Conservation (phyloP, 257 asterid genomes). For the Cinchona pubescens region DNA sequence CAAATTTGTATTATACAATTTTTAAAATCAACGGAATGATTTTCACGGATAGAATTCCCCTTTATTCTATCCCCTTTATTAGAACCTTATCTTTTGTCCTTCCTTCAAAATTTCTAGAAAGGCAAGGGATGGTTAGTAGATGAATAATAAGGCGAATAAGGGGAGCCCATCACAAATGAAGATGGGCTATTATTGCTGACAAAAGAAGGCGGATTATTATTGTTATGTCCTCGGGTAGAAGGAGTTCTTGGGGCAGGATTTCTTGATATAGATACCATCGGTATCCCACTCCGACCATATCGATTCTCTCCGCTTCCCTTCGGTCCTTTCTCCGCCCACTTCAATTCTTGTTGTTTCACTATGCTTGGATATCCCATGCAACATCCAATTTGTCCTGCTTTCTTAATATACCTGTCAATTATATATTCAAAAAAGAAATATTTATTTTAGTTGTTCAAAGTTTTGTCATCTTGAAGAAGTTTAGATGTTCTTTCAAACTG, state of each 20-base stretch:
- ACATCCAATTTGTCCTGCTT: conserved; percentile 62
- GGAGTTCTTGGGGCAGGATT: conserved; percentile 42
- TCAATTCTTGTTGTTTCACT: conserved; percentile 70
- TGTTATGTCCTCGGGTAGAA: not conserved
- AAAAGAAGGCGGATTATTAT: not conserved
- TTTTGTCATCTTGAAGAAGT: not conserved
- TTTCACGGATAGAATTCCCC: too few relatives aligned
- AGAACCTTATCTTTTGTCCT: not conserved
- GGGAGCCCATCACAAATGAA: conserved; percentile 53
- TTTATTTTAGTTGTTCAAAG: not conserved
- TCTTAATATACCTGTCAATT: conserved; percentile 53
- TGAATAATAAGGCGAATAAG: conserved; percentile 45
- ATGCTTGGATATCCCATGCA: conserved; percentile 58
- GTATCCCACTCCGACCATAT: conserved; percentile 35
- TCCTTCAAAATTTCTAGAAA: conserved; percentile 24
- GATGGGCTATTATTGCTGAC: conserved; percentile 26
- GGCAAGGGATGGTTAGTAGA: conserved; percentile 48
- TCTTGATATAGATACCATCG: conserved; percentile 45
- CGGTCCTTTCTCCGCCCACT: conserved; percentile 83
- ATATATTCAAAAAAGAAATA: not conserved
- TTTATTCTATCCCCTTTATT: too few relatives aligned
- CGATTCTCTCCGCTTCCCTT: conserved; percentile 46
- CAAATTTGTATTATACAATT: too few relatives aligned
- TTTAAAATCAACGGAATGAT: too few relatives aligned
- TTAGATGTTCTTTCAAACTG: not conserved